Conservation (phyloP, 2,329 filamentous ascomycete species). For the Fusarium sambucinum region DNA sequence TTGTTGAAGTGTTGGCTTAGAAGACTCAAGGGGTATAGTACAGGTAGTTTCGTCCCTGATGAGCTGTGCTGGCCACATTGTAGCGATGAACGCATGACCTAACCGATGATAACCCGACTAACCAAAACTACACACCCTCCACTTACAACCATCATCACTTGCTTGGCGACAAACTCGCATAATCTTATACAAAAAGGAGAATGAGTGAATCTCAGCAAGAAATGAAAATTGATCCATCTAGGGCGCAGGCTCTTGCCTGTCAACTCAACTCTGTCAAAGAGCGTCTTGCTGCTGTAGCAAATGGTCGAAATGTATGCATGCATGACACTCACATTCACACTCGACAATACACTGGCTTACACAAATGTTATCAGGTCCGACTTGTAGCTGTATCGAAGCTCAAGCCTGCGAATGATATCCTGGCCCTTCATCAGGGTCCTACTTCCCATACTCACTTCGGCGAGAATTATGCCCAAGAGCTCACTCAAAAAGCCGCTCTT, state of each 20-base stretch:
- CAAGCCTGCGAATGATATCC: conserved; percentile 91
- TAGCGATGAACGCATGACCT: conserved; percentile 6
- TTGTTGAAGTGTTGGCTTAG: conserved; percentile 8
- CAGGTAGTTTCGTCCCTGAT: conserved; percentile 2
- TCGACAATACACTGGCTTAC: conserved; percentile 34
- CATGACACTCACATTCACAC: conserved; percentile 7
- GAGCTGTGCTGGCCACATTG: conserved; percentile 34
- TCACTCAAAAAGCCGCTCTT: conserved; percentile 84
- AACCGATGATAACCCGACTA: conserved; percentile 54
- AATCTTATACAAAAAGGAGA: conserved; percentile 21
- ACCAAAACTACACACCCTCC: conserved; percentile 34
- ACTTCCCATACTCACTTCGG: conserved; percentile 82
- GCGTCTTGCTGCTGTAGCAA: conserved; percentile 66
- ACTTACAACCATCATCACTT: conserved; percentile 43
- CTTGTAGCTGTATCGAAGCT: conserved; percentile 96
- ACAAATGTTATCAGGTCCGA: conserved; percentile 68
- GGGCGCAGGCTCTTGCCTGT: conserved; percentile 71
- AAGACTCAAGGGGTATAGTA: conserved; percentile 20
- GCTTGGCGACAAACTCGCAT: background rate
- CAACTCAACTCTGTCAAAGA: conserved; percentile 72
- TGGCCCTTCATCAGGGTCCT: conserved; percentile 78
- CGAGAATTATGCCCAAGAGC: conserved; percentile 95
- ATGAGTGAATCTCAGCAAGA: conserved; percentile 61
- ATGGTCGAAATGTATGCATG: conserved; percentile 65
- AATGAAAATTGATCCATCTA: conserved; percentile 72